Base-by-base conservation (phyloP, 2,329 filamentous ascomycete genomes). In the Drechslerella dactyloides region DNA sequence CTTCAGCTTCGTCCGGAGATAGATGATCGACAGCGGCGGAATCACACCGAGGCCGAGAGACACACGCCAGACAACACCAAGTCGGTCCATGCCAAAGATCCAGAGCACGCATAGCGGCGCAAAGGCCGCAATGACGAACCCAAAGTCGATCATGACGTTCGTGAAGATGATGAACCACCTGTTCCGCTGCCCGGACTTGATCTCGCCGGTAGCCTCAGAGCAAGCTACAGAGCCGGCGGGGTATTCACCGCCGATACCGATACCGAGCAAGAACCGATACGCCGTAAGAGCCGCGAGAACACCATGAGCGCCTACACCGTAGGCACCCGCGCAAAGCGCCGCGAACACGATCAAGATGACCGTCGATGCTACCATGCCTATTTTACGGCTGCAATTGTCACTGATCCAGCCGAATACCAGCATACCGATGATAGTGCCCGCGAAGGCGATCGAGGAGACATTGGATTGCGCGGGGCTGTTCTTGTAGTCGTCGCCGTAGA, bases 141-240 rank as follows among this genome's bases (percentile, higher is more conserved):
- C 92, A 59, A 87, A 85, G 78, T 96, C 90, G 70, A 96, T 96
- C 83, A 92, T 90, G 23, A 89, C 86, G 79, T 96, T 96, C 52
- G 90, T 96, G 79, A 94, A 96, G 74, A 96, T 83, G 76, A 93
- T 90, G 78, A 93, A 97, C 91, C 91, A 96, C 42, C 89, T 84
- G 78, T 97, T 93, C n/a, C 93, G 84, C 15, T 89, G 89, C 10
- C 93, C 93, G 15, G 81, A 79, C 79, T 91, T 91, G 69, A 97
- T 82, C 78, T 96, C 91, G 21, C 90, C 90, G 0, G 89, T 93
- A 2, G 89, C 89, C 80, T 97, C 93, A 1, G 92, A 90, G 59
- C 87, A 90, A 1, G 89, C 90, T 0, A 97, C 93, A 69, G 87
- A 90, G 1, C 93, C 93, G 46, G 90, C 90, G 0, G 90, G 90